Percentiles rank a stretch among this genome's conserved stretches.
Conservation (phyloP, 2,329 filamentous ascomycete species). For the Nectriaceae sp. region DNA sequence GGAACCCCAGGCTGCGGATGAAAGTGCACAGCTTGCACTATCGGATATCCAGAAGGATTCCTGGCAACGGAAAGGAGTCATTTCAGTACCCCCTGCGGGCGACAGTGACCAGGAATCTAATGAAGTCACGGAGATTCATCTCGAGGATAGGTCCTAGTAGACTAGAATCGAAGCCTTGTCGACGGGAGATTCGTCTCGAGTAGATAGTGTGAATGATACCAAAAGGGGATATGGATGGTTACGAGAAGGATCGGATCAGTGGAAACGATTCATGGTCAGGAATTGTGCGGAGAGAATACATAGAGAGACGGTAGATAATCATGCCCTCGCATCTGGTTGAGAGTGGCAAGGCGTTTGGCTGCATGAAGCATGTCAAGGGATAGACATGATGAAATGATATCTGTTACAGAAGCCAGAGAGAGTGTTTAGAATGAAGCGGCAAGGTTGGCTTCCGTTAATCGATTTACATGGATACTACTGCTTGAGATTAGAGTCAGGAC, state of each 20-base stretch:
- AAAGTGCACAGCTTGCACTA: slow-evolving; percentile 15
- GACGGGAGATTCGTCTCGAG: not conserved
- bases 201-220: not conserved
- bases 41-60: slow-evolving; percentile 33
- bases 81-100: slow-evolving; percentile 41
- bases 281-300: slow-evolving; percentile 7
- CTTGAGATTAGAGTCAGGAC: not conserved
- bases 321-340: slow-evolving; percentile 9
- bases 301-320: slow-evolving; percentile 17
- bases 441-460: not conserved
- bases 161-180: not conserved
- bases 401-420: not conserved
- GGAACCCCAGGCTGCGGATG: slow-evolving; percentile 14
- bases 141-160: slow-evolving; percentile 46
- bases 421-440: not conserved
- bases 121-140: slow-evolving; percentile 52
- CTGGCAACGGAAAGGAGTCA: slow-evolving; percentile 39
- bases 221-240: not conserved
- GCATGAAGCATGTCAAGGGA: slow-evolving; percentile 17
- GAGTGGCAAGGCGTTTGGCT: slow-evolving; percentile 17
- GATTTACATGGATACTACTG: not conserved
- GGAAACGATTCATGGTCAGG: not conserved
- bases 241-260: not conserved
- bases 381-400: slow-evolving; percentile 1
- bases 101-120: slow-evolving; percentile 42